phyloP scores from a whole-genome alignment of 2,329 filamentous ascomycete genomes.

The Ilyonectria sp. region DNA sequence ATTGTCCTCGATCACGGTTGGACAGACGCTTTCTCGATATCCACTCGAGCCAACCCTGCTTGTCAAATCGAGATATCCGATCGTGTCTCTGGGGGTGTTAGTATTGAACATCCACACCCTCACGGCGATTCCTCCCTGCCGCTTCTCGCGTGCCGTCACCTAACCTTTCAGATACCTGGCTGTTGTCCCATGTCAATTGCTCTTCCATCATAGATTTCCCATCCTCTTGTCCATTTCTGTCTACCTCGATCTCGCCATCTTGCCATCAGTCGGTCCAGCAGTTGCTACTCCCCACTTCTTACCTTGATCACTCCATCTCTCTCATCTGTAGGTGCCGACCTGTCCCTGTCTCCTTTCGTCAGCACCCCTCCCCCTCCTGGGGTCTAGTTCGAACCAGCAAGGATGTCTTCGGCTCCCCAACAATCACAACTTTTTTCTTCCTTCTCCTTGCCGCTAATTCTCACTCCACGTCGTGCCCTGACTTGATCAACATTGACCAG shows the following conservation, averaged over 20 bases:
- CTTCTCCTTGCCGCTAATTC: constrained; percentile 9
- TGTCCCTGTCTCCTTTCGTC: constrained; percentile 28
- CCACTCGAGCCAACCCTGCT: constrained; percentile 36
- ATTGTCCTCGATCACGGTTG: constrained; percentile 37
- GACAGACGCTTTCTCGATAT: constrained; percentile 32
- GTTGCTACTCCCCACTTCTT: constrained; percentile 18
- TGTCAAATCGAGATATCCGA: constrained; percentile 48
- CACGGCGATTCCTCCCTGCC: constrained; percentile 30
- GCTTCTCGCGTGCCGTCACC: constrained; percentile 25
- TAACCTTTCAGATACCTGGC: constrained; percentile 35
- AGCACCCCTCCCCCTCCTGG: constrained; percentile 13
- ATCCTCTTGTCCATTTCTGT: constrained; percentile 34
- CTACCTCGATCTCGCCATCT: constrained; percentile 26
- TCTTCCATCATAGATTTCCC: constrained; percentile 30
- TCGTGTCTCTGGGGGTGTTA: constrained; percentile 37
- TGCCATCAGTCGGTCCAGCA: constrained; percentile 21
- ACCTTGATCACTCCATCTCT: constrained; percentile 30
- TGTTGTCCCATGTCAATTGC: constrained; percentile 39
- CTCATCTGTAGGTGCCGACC: constrained; percentile 36
- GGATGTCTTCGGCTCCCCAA: constrained; percentile 23
- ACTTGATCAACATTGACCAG: constrained; percentile 22
- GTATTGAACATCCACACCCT: constrained; percentile 35
- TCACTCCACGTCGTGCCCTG: not conserved
- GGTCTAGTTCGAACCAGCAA: constrained; percentile 22
- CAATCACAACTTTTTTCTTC: not conserved